Conservation (phyloP, 768 basidiomycete species). For the Leccinellum luteum region DNA sequence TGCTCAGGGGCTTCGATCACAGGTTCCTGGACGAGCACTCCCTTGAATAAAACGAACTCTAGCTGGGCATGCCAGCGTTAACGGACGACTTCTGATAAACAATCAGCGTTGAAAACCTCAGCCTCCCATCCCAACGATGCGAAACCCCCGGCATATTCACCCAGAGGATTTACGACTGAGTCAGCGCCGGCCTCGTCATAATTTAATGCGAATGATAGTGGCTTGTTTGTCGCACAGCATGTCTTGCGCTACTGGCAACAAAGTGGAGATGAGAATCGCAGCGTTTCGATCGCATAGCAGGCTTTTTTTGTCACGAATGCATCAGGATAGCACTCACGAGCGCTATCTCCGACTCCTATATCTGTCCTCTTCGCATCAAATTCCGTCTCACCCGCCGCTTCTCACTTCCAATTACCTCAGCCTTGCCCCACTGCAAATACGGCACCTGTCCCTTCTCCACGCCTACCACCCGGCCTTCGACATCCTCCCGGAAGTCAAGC, state of each 20-base stretch:
- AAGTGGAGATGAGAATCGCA: not conserved
- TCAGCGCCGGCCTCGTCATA: not conserved
- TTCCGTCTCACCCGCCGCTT: constrained; percentile 76
- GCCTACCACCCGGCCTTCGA: constrained; percentile 44
- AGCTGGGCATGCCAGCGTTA: too few species aligned
- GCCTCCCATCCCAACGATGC: too few species aligned
- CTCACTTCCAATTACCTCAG: constrained; percentile 69
- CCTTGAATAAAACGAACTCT: too few species aligned
- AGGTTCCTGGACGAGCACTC: too few species aligned
- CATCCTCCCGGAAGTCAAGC: constrained; percentile 62
- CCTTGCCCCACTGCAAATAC: constrained; percentile 77
- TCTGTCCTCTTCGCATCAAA: constrained; percentile 80
- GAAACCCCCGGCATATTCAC: too few species aligned
- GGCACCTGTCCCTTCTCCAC: constrained; percentile 57
- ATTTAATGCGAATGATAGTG: too few species aligned
- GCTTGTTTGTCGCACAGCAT: not conserved
- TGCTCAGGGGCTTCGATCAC: too few species aligned
- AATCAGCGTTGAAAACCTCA: too few species aligned
- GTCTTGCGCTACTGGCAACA: not conserved
- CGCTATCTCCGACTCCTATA: constrained; percentile 31
- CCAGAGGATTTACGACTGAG: too few species aligned
- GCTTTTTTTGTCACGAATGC: not conserved
- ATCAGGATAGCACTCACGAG: not conserved
- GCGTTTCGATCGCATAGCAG: not conserved
- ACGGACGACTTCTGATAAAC: too few species aligned